A percentile compares a stretch with the other conserved stretches of the same genome.
These are phyloP conservation scores for Kernera saxatilis DNA, from an alignment of 345 rosid species.

Conservation along the genomic window DNA sequence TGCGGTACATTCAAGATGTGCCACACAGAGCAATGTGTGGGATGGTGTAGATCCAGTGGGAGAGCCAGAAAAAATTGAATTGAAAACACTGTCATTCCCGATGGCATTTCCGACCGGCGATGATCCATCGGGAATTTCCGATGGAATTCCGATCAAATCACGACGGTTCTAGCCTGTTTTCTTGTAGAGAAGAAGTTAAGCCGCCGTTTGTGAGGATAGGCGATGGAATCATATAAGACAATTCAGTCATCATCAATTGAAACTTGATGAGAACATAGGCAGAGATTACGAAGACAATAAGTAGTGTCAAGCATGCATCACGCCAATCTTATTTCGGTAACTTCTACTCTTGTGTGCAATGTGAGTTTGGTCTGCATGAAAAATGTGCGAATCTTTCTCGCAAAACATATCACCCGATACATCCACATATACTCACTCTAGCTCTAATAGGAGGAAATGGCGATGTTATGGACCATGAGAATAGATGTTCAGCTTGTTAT, in stretches of 20 bases:
- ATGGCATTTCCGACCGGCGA: no score
- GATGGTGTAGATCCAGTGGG: background rate
- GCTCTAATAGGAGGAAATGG: no score
- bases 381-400: background rate
- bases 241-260: background rate
- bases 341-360: background rate
- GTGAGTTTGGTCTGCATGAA: background rate
- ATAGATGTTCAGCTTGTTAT: background rate
- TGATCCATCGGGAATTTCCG: no score
- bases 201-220: background rate
- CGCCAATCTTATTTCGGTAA: background rate
- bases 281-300: background rate
- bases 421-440: background rate
- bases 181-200: background rate
- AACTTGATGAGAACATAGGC: background rate
- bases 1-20: background rate
- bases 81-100: no score
- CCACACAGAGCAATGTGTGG: background rate
- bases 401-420: background rate
- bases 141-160: no score
- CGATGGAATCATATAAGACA: background rate
- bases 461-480: background rate
- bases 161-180: no score
- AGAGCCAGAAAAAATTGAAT: background rate
- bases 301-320: background rate